Evolutionary conservation across 1,139 yeast species (phyloP).

Genomic region (Protomyces inouyei): DNA sequence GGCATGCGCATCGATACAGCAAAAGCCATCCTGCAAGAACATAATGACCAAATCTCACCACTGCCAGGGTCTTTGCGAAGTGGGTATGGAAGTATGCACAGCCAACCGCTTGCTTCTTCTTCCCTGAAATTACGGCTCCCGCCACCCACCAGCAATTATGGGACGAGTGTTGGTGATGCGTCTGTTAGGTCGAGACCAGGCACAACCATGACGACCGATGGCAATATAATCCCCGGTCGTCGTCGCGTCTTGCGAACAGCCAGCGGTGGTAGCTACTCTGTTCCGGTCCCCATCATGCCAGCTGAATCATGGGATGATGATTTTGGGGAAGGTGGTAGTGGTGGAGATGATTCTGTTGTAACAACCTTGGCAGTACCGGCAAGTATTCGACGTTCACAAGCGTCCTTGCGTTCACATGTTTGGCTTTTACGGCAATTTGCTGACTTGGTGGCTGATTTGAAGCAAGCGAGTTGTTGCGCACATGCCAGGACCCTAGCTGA

Average conservation of each 20-base stretch:
- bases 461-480: background rate
- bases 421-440: background rate
- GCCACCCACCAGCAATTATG: background rate
- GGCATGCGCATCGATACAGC: background rate
- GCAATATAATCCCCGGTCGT: background rate
- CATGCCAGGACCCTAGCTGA: background rate
- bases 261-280: background rate
- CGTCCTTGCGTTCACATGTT: background rate
- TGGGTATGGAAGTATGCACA: background rate
- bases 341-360: background rate
- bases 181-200: background rate
- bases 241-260: background rate
- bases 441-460: background rate
- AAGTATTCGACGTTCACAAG: background rate
- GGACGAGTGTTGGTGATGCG: background rate
- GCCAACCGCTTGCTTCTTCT: too few species aligned
- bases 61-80: background rate
- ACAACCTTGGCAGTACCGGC: background rate
- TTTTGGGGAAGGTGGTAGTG: background rate
- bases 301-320: background rate
- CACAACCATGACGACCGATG: background rate
- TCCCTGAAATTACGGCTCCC: background rate
- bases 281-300: background rate
- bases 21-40: background rate
- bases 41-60: background rate